Evolutionary conservation across 306 rosid genomes (phyloP), one percentile per base, ranked within the genome.

Genomic region (Parietaria judaica): DNA sequence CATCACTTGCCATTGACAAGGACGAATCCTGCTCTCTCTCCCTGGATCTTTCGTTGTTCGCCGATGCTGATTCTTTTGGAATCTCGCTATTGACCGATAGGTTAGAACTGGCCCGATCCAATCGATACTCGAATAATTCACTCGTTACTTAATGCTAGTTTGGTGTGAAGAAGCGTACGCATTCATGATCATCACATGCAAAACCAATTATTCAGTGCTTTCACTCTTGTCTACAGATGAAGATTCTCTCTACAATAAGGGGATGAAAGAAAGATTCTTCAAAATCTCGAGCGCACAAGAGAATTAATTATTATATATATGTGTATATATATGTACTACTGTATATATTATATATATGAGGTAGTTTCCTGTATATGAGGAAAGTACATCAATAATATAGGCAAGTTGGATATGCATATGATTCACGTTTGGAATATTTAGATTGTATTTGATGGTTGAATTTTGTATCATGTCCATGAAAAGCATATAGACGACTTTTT

Each of bases 51-150:
- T 36, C 38, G 11, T 60, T 9, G 38, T 16, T 13, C 23, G 31
- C 37, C 38, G 67, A 60, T 72, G 70, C 59, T 15, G 47, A 63
- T 64, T 55, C 56, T 51, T 73, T 61, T 38, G 66, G 78, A 72
- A 68, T 69, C 75, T 69, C 31, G 31, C 31, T 23, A 23, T 23
- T 44, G 49, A 52, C 10, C 56, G 6, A n/a, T n/a, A 44, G 54
- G 37, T 51, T 7, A 46, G 17, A 31, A 47, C 66, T 61, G 36
- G 66, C 12, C 66, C 39, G 66, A 55, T n/a, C 50, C 14, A 15
- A 10, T 41, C 45, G 45, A 5, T 41, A 41, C 3, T 41, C 53
- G 5, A 4, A 49, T 10, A 49, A 49, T 10, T n/a, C 14, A 1
- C 3, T 10, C 53, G 15, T 49, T 49, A 49, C 13, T 49, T 9